Evolutionary conservation across 495 filamentous ascomycete species (phyloP), one percentile per base, ranked within the genome.

Genomic region (Tricharina praecox): DNA sequence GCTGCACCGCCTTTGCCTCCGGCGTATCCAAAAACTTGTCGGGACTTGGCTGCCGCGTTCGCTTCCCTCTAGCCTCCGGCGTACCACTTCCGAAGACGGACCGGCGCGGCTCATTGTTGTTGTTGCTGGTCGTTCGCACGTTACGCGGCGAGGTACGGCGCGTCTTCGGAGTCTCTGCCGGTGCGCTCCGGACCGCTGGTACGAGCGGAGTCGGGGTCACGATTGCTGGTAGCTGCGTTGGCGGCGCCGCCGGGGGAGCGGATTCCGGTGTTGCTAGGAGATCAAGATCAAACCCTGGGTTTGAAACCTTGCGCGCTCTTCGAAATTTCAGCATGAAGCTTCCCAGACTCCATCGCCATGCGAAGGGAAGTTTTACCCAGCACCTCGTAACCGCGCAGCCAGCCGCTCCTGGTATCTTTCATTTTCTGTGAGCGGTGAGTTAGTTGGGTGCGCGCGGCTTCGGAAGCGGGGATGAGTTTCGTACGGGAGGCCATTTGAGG

Each of bases 21-120:
- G 39, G 47, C 5, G 52, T 33, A 35, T 37, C 33, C 18, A 55
- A 19, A 44, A 52, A 46, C 24, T 43, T 54, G 41, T 52, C 55
- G 8, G 56, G 56, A 32, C 51, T 54, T 4, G 41, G 56, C 23
- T 60, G 56, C 11, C 57, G 49, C 11, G 20, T 50, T 33, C 53
- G 52, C 20, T 56, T 55, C 26, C 46, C 57, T 21, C 53, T 47
- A 7, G 52, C 11, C 32, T 56, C 46, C 0, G 49, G 56, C 0
- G 56, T 60, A n/a, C n/a, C n/a, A n/a, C n/a, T n/a, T n/a, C n/a
- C 19, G 24, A 7, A 5, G 34, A 37, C 4, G 34, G 3, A 23
- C 40, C 40, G 18, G 11, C 11, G 40, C 40, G 19, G 18, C 24
- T 3, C 13, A 19, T 3, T 40, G n/a, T 7, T 23, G 23, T 43